Conservation (phyloP, 2,329 filamentous ascomycete genomes). For the Dothideomycetes sp. region DNA sequence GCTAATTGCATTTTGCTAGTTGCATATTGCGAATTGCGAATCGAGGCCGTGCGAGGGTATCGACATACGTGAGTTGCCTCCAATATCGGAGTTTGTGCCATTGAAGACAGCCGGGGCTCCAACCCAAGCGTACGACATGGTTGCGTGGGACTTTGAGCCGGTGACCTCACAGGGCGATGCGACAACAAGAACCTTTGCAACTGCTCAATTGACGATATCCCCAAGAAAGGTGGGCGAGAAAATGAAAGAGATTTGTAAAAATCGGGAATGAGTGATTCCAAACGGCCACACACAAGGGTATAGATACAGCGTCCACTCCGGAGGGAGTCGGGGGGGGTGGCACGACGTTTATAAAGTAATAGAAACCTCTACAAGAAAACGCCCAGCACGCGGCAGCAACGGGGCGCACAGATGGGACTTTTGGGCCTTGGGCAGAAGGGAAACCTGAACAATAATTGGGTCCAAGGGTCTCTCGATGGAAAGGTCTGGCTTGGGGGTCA, state of each 20-base stretch:
- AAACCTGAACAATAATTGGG: slow-evolving; percentile 5
- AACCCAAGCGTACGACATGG: slow-evolving; percentile 39
- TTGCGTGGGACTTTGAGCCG: slow-evolving; percentile 17
- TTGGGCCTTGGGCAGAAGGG: slow-evolving; percentile 8
- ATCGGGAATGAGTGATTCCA: too few species aligned
- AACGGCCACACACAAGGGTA: too few species aligned
- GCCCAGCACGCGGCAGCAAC: slow-evolving; percentile 9
- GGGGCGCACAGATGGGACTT: slow-evolving; percentile 7
- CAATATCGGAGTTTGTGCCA: slow-evolving; percentile 48
- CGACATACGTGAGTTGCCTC: slow-evolving; percentile 70
- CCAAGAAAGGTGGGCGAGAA: too few species aligned
- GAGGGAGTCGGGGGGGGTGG: slow-evolving; percentile 5
- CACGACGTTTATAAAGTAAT: slow-evolving; percentile 6
- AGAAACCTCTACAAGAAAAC: slow-evolving; percentile 6
- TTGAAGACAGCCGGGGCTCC: slow-evolving; percentile 36
- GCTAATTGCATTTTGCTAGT: too few species aligned
- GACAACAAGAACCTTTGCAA: neutral
- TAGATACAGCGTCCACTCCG: slow-evolving; percentile 6
- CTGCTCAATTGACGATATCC: too few species aligned
- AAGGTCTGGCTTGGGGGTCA: too few species aligned
- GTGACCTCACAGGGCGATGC: slow-evolving; percentile 8
- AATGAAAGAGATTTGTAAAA: neutral
- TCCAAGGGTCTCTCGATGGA: slow-evolving; percentile 8
- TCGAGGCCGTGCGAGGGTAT: too few species aligned
- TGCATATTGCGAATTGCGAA: too few species aligned